Evolutionary conservation across 75 land plant species (phyloP).

Genomic region (Picea sitchensis): DNA sequence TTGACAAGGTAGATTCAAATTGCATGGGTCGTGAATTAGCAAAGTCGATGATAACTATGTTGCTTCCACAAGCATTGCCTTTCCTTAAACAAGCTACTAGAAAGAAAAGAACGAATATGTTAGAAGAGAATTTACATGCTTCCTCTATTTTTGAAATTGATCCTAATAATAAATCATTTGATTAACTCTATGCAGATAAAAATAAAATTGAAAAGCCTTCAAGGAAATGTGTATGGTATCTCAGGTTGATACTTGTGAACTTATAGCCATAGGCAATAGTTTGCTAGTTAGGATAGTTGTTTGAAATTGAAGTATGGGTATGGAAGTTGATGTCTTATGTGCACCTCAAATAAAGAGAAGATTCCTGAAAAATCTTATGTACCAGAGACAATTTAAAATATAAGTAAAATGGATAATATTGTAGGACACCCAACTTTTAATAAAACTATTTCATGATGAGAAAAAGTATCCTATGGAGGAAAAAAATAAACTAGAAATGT

Average conservation of each 20-base stretch:
- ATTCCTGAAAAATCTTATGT: too few species aligned
- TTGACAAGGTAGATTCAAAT: constrained; percentile 46
- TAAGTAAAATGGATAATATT: too few species aligned
- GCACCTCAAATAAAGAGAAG: too few species aligned
- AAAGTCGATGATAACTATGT: constrained; percentile 60
- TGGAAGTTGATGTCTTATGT: too few species aligned
- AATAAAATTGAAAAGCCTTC: not conserved
- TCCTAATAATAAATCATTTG: not conserved
- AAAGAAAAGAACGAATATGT: constrained; percentile 5
- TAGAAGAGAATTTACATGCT: not conserved
- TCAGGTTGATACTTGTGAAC: not conserved
- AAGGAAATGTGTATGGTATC: not conserved
- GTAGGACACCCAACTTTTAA: too few species aligned
- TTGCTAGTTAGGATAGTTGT: not conserved
- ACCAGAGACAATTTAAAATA: too few species aligned
- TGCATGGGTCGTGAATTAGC: constrained; percentile 50
- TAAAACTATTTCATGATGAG: too few species aligned
- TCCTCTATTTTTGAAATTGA: not conserved
- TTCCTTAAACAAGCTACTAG: constrained; percentile 33
- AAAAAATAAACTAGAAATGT: too few species aligned
- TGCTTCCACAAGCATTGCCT: constrained; percentile 75
- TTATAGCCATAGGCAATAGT: not conserved
- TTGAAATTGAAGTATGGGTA: not conserved
- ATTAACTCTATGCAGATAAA: not conserved
- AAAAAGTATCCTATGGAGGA: too few species aligned